Percentiles rank a stretch among this genome's conserved stretches.
Conservation (phyloP, 1,284 basidiomycete species). For the Naganishia sp. region DNA sequence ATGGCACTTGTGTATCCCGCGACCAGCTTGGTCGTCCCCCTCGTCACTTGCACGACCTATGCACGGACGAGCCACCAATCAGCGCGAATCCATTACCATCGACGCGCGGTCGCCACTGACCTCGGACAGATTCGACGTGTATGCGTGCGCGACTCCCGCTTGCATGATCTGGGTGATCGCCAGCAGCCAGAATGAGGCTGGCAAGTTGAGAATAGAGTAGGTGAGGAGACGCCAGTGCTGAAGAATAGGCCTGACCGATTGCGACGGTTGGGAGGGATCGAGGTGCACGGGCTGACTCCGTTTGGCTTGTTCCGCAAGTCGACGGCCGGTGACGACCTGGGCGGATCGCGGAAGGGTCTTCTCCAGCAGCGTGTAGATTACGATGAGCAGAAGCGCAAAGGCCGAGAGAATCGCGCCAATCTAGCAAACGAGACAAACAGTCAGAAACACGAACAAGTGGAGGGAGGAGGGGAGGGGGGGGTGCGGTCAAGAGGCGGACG, state of each 20-base stretch:
- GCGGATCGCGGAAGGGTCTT: conserved; percentile 43
- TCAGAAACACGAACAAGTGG: background rate
- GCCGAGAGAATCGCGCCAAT: conserved; percentile 47
- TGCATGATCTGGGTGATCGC: conserved; percentile 43
- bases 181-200: conserved; percentile 12
- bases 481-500: background rate
- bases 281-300: too few relatives aligned
- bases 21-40: conserved; percentile 49
- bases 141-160: conserved; percentile 51
- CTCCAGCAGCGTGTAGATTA: conserved; percentile 50
- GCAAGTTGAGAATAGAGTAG: conserved; percentile 17
- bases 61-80: background rate
- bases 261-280: background rate
- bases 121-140: conserved; percentile 53
- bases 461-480: background rate
- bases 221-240: conserved; percentile 30
- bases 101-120: conserved; percentile 16
- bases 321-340: conserved; percentile 37
- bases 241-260: background rate
- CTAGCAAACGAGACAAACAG: background rate
- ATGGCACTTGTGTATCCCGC: conserved; percentile 52
- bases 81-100: conserved; percentile 39
- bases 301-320: conserved; percentile 4
- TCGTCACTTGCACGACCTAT: conserved; percentile 38
- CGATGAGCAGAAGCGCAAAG: conserved; percentile 41